Conservation (phyloP, 768 basidiomycete genomes). For the Hypsizygus marmoreus region DNA sequence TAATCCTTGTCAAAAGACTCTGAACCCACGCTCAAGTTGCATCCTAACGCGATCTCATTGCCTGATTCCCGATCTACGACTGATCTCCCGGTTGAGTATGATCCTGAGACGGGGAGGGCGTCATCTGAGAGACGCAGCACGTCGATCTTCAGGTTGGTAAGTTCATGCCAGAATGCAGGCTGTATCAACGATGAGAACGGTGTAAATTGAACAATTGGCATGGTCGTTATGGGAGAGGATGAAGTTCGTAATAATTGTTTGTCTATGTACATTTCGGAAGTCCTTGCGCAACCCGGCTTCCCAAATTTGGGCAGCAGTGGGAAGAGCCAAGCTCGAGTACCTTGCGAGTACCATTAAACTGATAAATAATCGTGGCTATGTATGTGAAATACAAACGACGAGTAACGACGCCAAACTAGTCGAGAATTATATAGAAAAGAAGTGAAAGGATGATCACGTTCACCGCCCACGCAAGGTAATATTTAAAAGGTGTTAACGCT, state of each 20-base stretch:
- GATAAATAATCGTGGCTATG: too few relatives aligned
- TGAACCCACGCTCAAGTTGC: constrained; percentile 62
- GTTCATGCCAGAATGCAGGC: constrained; percentile 91
- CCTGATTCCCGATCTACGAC: constrained; percentile 80
- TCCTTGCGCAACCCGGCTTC: too few relatives aligned
- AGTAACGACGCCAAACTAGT: too few relatives aligned
- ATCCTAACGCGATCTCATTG: constrained; percentile 69
- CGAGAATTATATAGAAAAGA: too few relatives aligned
- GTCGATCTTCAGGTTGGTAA: constrained; percentile 89
- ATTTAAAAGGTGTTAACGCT: too few relatives aligned
- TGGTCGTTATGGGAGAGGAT: constrained; percentile 23
- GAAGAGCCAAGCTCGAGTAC: too few relatives aligned
- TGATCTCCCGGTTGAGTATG: constrained; percentile 70
- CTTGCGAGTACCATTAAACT: too few relatives aligned
- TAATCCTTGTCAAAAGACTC: constrained; percentile 58
- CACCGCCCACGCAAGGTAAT: too few relatives aligned
- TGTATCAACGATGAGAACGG: constrained; percentile 87
- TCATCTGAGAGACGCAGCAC: constrained; percentile 81
- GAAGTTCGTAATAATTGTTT: neutral
- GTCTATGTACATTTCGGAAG: too few relatives aligned
- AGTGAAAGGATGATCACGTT: too few relatives aligned
- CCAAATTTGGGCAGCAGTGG: too few relatives aligned
- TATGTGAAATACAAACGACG: too few relatives aligned
- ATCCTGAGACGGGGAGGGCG: constrained; percentile 60
- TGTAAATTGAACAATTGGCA: constrained; percentile 82